These are phyloP conservation scores for Phialophora expanda DNA, from an alignment of 2,329 filamentous ascomycete genomes.

Conservation along the genomic window DNA sequence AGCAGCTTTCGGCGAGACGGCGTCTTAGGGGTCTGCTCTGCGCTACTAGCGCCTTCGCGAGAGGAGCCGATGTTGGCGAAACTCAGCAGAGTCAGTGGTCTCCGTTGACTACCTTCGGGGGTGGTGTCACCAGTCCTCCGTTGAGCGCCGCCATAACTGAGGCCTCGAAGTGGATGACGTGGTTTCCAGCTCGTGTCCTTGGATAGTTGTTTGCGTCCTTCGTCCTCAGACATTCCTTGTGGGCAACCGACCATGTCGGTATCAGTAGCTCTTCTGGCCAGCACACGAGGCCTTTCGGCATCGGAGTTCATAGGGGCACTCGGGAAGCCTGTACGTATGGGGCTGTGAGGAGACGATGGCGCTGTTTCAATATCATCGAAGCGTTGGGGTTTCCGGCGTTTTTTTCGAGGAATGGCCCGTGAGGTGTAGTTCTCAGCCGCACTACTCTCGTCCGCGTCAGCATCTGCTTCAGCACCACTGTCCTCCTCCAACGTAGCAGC, in stretches of 20 bases:
- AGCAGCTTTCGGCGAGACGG: slow-evolving; percentile 50
- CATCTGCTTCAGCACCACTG: slow-evolving; percentile 64
- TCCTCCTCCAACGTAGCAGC: slow-evolving; percentile 62
- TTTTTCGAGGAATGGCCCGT: slow-evolving; percentile 60
- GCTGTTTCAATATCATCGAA: slow-evolving; percentile 64
- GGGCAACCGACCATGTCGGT: slow-evolving; percentile 67
- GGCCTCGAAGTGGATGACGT: slow-evolving; percentile 63
- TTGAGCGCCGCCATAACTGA: slow-evolving; percentile 55
- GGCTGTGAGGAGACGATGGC: slow-evolving; percentile 68
- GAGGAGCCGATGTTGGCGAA: slow-evolving; percentile 67
- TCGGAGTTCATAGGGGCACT: slow-evolving; percentile 51
- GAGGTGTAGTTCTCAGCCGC: slow-evolving; percentile 71
- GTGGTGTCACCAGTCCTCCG: slow-evolving; percentile 60
- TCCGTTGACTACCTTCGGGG: slow-evolving; percentile 59
- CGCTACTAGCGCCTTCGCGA: slow-evolving; percentile 48
- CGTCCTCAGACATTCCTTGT: slow-evolving; percentile 74
- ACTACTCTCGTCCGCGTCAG: slow-evolving; percentile 78
- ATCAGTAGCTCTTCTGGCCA: slow-evolving; percentile 67
- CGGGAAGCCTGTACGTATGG: slow-evolving; percentile 41
- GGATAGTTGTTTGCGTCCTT: slow-evolving; percentile 68
- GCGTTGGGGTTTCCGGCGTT: slow-evolving; percentile 66
- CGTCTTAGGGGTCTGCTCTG: slow-evolving; percentile 35
- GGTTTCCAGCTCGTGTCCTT: slow-evolving; percentile 62
- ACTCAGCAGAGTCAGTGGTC: slow-evolving; percentile 65
- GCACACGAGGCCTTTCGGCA: slow-evolving; percentile 51